A percentile compares a stretch with the other conserved stretches of the same genome.
Conservation (phyloP, 768 basidiomycete species). For the Lactarius vividus region DNA sequence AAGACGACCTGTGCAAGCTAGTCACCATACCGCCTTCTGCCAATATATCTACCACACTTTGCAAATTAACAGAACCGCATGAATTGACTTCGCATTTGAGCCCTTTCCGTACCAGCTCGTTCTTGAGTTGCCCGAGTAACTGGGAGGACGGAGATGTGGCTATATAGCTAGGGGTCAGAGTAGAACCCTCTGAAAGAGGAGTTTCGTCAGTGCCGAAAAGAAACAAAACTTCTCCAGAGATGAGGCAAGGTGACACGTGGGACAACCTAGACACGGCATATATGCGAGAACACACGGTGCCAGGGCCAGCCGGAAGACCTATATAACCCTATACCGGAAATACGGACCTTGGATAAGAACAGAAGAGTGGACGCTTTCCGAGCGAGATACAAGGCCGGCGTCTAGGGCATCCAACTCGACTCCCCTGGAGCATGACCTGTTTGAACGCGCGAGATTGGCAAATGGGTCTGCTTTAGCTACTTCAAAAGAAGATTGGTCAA, state of each 20-base stretch:
- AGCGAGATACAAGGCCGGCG: not conserved
- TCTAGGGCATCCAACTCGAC: slow-evolving; percentile 8
- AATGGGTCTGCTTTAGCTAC: slow-evolving; percentile 31
- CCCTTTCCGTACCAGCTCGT: not conserved
- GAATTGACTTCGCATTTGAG: not conserved
- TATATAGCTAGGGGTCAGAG: not conserved
- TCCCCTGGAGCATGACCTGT: not conserved
- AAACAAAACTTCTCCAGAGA: not conserved
- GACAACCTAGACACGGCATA: not conserved
- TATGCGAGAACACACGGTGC: not conserved
- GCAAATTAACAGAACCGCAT: not conserved
- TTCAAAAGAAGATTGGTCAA: slow-evolving; percentile 37
- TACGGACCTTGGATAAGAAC: slow-evolving; percentile 6
- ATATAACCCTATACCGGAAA: not conserved
- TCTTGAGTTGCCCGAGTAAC: not conserved
- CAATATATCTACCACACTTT: not conserved
- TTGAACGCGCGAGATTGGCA: slow-evolving; percentile 14
- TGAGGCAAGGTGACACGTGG: not conserved
- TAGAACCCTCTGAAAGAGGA: not conserved
- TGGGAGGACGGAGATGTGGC: not conserved
- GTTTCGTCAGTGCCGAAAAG: slow-evolving; percentile 1
- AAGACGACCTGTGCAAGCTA: not conserved
- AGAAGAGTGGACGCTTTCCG: not conserved
- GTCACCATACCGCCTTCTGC: slow-evolving; percentile 2
- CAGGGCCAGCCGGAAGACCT: too few relatives aligned